Conservation (phyloP, 2,329 filamentous ascomycete genomes). For the Lachnellula suecica region DNA sequence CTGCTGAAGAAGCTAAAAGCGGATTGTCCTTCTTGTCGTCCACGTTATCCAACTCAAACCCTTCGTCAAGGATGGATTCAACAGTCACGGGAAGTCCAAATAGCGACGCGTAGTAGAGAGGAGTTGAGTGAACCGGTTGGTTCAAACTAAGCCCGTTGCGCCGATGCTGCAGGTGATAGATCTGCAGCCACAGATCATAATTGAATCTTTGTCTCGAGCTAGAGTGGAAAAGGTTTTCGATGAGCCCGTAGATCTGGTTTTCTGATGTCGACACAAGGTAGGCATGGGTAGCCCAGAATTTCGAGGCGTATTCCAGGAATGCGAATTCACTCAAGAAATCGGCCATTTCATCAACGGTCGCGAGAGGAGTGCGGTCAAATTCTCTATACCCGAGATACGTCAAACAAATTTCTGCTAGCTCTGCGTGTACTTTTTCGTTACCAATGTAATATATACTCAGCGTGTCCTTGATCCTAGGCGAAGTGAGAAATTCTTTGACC, state of each 20-base stretch:
- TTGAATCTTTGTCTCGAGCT: neutral
- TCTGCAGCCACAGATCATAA: slow-evolving; percentile 8
- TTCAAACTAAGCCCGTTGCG: neutral
- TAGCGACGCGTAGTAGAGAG: slow-evolving; percentile 20
- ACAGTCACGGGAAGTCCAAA: slow-evolving; percentile 15
- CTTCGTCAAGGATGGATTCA: slow-evolving; percentile 21
- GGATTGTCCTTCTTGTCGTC: slow-evolving; percentile 18
- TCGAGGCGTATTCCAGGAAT: slow-evolving; percentile 2
- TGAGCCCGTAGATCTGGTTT: slow-evolving; percentile 4
- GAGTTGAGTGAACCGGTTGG: slow-evolving; percentile 2
- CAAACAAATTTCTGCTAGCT: slow-evolving; percentile 13
- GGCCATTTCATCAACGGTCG: neutral
- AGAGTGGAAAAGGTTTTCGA: slow-evolving; percentile 1
- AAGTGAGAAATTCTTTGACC: slow-evolving; percentile 32
- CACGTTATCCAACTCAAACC: slow-evolving; percentile 16
- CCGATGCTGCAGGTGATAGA: slow-evolving; percentile 1
- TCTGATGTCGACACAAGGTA: slow-evolving; percentile 1
- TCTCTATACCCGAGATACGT: slow-evolving; percentile 5
- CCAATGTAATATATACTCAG: neutral
- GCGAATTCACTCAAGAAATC: slow-evolving; percentile 1
- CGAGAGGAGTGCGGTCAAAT: slow-evolving; percentile 1
- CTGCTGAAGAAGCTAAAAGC: slow-evolving; percentile 7
- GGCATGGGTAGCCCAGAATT: slow-evolving; percentile 4
- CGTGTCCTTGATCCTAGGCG: slow-evolving; percentile 16
- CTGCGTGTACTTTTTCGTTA: slow-evolving; percentile 1